Conservation (phyloP, 495 filamentous ascomycete species). For the Penicillium pulvis region DNA sequence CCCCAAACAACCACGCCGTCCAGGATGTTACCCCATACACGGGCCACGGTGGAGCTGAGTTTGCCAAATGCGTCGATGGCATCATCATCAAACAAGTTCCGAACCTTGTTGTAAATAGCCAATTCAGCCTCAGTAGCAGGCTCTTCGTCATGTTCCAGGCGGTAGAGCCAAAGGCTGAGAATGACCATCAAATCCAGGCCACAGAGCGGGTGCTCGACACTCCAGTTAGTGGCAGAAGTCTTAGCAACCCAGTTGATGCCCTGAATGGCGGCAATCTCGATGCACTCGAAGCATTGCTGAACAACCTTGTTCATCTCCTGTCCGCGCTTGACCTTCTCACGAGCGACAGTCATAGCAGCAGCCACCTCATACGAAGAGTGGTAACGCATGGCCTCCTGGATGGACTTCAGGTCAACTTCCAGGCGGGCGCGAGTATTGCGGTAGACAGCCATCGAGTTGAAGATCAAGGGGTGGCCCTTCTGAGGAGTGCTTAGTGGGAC, state of each 20-base stretch:
- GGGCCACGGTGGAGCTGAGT: conserved; percentile 89
- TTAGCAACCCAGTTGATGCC: conserved; percentile 98
- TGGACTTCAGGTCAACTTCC: conserved; percentile 90
- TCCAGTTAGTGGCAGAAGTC: conserved; percentile 98
- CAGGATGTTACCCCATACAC: conserved; percentile 96
- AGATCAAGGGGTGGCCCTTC: conserved; percentile 96
- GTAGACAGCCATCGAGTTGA: conserved; percentile 98
- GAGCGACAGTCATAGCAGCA: conserved; percentile 90
- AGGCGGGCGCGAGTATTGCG: conserved; percentile 91
- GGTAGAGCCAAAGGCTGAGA: conserved; percentile 96
- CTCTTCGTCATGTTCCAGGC: conserved; percentile 98
- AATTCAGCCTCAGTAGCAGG: conserved; percentile 87
- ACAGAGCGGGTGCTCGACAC: conserved; percentile 95
- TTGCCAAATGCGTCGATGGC: conserved; percentile 79
- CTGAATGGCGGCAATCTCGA: conserved; percentile 91
- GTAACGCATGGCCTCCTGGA: conserved; percentile 95
- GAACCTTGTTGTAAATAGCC: conserved; percentile 93
- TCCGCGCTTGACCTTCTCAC: conserved; percentile 90
- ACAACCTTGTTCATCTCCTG: conserved; percentile 99
- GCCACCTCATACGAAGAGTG: conserved; percentile 97
- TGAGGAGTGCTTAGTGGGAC: conserved; percentile 93
- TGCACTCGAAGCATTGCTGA: conserved; percentile 95
- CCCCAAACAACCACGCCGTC: conserved; percentile 99
- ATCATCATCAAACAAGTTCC: conserved; percentile 87
- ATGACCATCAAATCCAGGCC: conserved; percentile 99